These are phyloP conservation scores for Venturia oleaginea DNA, from an alignment of 2,329 filamentous ascomycete species.

Conservation along the genomic window DNA sequence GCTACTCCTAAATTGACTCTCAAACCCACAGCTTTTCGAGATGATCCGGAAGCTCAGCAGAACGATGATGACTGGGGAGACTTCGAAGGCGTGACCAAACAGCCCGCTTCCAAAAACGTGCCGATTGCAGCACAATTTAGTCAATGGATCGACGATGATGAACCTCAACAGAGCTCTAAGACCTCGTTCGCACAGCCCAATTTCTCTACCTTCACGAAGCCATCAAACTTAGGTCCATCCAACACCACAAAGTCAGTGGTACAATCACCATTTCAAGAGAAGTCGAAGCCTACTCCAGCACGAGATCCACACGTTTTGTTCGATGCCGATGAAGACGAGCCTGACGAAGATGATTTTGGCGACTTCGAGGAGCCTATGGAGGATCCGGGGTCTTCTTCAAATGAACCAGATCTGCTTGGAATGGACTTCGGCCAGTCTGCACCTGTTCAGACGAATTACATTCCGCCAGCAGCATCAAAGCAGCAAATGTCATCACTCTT, in stretches of 20 bases:
- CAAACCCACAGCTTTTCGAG: background rate
- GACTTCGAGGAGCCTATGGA: slow-evolving; percentile 27
- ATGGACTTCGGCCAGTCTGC: background rate
- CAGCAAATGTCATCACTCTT: background rate
- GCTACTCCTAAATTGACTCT: background rate
- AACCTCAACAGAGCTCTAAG: background rate
- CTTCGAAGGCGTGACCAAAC: slow-evolving; percentile 26
- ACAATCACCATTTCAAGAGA: slow-evolving; percentile 4
- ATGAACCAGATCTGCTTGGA: background rate
- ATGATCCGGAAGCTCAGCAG: background rate
- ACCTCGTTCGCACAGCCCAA: background rate
- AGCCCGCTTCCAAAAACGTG: slow-evolving; percentile 3
- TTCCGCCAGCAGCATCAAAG: background rate
- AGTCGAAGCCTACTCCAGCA: slow-evolving; percentile 13
- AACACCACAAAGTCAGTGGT: background rate
- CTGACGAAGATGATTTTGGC: slow-evolving; percentile 23
- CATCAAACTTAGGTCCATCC: background rate
- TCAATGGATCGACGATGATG: slow-evolving; percentile 4
- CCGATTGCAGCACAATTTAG: slow-evolving; percentile 4
- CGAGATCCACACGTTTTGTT: slow-evolving; percentile 31
- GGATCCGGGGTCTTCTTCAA: slow-evolving; percentile 22
- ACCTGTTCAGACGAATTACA: background rate
- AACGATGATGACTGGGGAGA: slow-evolving; percentile 33
- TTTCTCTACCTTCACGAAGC: background rate
- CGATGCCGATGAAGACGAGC: slow-evolving; percentile 25